Base-by-base conservation (phyloP, 768 basidiomycete genomes). In the Polyporus arcularius region DNA sequence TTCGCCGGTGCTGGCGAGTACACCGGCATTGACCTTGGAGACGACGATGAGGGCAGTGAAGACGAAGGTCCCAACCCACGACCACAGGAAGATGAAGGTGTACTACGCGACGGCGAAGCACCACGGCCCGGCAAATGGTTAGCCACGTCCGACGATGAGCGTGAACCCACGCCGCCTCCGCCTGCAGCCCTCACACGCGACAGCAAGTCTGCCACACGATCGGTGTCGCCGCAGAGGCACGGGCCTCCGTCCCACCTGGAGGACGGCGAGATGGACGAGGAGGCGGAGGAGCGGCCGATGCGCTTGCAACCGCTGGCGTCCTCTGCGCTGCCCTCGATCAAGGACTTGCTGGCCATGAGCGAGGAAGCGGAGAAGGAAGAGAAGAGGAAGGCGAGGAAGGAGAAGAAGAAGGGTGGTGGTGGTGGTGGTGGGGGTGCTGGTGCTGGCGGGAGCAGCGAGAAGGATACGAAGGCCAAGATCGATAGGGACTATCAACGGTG, bases 1-100 rank as follows among this genome's bases (percentile, higher is more conserved):
- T 97, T 97, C 71, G 90, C 85, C 2, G 94, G 78, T 55, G 91
- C 85, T 4, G 94, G 88, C 9, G 92, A 92, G 51, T 97, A 96
- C 69, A 81, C 88, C 53, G 90, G 90, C 1, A 70, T 90, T 7
- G 81, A 84, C 48, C 64, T 83, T 4, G 82, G 75, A 4, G 85
- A 79, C 21, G 83, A 83, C 51, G 71, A 73, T n/a, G 71, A 70
- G 14, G 68, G 68, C 9, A 68, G 67, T 21, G 70, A 51, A 8
- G 55, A 43, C 7, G 43, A 48, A 18, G 51, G 10, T 14, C 6
- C 10, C 41, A 28, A 42, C 40, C 14, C 50, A 57, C n/a, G 15
- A 21, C 15, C 10, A 14, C 43, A 31, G 38, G 51, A 15, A 16
- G 55, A 66, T 18, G 61, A 65, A 7, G 62, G 63, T 38, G 60